Evolutionary conservation across 2,329 filamentous ascomycete genomes (phyloP), one percentile per base, ranked within the genome.

Genomic region (Scytalidium lignicola): DNA sequence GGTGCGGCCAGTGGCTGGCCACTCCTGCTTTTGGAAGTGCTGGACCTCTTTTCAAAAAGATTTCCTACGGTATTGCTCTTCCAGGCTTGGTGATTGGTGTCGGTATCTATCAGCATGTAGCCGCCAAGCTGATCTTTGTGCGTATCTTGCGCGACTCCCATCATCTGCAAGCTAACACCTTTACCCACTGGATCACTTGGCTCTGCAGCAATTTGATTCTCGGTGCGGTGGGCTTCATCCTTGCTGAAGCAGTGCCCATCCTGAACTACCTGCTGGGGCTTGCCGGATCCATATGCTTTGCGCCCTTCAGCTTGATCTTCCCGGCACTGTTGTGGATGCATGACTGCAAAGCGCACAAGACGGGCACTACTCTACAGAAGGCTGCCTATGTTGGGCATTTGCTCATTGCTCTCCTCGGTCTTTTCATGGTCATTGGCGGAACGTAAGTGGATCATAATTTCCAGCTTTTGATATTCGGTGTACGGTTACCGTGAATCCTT

Each of bases 11-110:
- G 51, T 85, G 76, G 74, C 79, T 85, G 3, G 78, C 81, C 0
- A 79, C 74, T 3, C 82, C 82, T 0, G 79, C 80, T 1, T 72
- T 85, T 0, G 81, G 81, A 7, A 80, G 74, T 37, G 82, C 82
- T 0, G 81, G 82, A 9, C 67, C 70, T 3, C 74, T 71, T 0
- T 68, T 85, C 55, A 83, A 85, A 66, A 82, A 80, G 61, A 71
- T 83, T 0, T 66, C 78, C 0, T 85, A 84, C 55, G 82, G 80
- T 2, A 69, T 85, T 42, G 81, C 73, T 2, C 61, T 83, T 8
- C 67, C 74, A 3, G 78, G 78, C 1, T 67, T 84, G 3, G 64
- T 78, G 23, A 73, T 83, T 40, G 73, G 70, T 46, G 70, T 55
- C 32, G 32, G 32, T 5, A 37, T 37, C 32, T 37, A 74, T 54